Evolutionary conservation across 2,329 filamentous ascomycete genomes (phyloP).

Genomic region (Claviceps arundinis): DNA sequence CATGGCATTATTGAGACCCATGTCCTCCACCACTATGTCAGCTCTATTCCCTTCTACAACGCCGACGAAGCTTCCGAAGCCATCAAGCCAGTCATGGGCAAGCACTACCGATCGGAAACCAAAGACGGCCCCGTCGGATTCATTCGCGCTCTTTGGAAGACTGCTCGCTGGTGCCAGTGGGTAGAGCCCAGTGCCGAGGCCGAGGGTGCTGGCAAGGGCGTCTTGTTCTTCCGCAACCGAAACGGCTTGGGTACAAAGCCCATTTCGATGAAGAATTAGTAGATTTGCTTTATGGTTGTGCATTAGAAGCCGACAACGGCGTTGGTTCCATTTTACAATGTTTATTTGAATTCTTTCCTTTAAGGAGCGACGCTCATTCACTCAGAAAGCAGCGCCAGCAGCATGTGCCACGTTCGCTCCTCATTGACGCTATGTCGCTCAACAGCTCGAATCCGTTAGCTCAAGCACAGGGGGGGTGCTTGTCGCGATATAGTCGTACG

Average conservation of each 20-base stretch:
- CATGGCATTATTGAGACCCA: constrained; percentile 98
- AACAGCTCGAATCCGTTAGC: background rate
- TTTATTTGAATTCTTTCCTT: background rate
- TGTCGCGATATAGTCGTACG: background rate
- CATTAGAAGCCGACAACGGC: background rate
- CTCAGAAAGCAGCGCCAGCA: background rate
- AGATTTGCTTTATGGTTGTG: background rate
- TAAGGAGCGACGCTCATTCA: background rate
- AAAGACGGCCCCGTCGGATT: constrained; percentile 70
- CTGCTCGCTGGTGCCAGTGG: constrained; percentile 85
- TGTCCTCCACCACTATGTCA: constrained; percentile 95
- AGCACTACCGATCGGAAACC: constrained; percentile 80
- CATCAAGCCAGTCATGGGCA: constrained; percentile 89
- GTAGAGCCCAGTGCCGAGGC: constrained; percentile 83
- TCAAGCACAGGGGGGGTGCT: background rate
- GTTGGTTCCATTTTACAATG: constrained; percentile 1
- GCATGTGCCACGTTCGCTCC: background rate
- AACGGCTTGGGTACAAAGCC: constrained; percentile 63
- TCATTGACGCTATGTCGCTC: background rate
- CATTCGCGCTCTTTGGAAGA: constrained; percentile 68
- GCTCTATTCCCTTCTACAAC: constrained; percentile 91
- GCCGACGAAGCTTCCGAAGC: constrained; percentile 89
- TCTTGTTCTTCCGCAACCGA: constrained; percentile 89
- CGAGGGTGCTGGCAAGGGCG: constrained; percentile 65
- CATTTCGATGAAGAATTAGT: constrained; percentile 12